These are phyloP conservation scores for Arthrobotrys conoides DNA, from an alignment of 2,329 filamentous ascomycete genomes.

Conservation along the genomic window DNA sequence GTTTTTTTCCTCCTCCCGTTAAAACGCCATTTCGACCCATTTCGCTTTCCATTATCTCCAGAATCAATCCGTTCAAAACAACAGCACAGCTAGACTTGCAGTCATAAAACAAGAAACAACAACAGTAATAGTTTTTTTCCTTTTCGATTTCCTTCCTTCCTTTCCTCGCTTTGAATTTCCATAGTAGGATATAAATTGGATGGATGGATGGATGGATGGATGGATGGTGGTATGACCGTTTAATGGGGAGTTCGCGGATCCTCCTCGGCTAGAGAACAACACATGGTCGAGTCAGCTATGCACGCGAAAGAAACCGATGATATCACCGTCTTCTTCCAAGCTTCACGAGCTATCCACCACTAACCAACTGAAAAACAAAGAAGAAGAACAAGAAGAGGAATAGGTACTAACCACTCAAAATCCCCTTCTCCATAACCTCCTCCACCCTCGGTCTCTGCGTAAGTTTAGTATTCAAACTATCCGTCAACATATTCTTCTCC, in stretches of 20 bases:
- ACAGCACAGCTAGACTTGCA: background rate
- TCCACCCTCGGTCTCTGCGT: conserved; percentile 62
- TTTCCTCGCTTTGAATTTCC: background rate
- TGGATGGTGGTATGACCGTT: background rate
- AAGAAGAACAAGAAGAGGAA: background rate
- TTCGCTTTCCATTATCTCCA: conserved; percentile 1
- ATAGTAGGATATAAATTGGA: too few species aligned
- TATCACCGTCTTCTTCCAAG: background rate
- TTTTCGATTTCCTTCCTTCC: background rate
- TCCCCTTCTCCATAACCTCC: conserved; percentile 64
- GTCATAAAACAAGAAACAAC: too few species aligned
- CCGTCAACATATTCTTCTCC: conserved; percentile 63
- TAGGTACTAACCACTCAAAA: conserved; percentile 62
- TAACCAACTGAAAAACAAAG: background rate
- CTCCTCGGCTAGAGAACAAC: conserved; percentile 29
- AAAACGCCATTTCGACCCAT: background rate
- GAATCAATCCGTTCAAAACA: background rate
- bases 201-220: too few species aligned
- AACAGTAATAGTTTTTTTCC: background rate
- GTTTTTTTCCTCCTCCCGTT: conserved; percentile 3
- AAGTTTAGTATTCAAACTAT: conserved; percentile 63
- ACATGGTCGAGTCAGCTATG: conserved; percentile 12
- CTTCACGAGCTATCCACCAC: background rate
- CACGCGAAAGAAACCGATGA: conserved; percentile 2
- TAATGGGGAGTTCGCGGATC: conserved; percentile 41